These are phyloP conservation scores for Adiantum capillusveneris DNA, from an alignment of 75 land plant genomes.

Conservation along the genomic window DNA sequence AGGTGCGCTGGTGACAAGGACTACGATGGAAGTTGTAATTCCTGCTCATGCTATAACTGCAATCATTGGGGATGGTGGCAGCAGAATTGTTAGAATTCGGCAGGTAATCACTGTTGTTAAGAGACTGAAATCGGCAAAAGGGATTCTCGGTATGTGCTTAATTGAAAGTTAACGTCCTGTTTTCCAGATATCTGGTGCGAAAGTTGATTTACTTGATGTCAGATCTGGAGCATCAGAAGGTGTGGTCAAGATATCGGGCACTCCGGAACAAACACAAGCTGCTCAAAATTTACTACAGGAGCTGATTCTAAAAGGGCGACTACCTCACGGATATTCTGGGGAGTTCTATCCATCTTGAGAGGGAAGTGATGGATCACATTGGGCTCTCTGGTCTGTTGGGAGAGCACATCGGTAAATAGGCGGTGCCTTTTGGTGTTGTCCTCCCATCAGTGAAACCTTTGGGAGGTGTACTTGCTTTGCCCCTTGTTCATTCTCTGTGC, in stretches of 20 bases:
- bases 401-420: no score
- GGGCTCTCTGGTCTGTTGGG: no score
- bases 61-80: conserved; percentile 47
- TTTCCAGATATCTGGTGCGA: conserved; percentile 67
- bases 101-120: no score
- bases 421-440: no score
- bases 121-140: no score
- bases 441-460: no score
- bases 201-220: conserved; percentile 43
- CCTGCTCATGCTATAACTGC: conserved; percentile 51
- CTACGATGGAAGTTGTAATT: conserved; percentile 63
- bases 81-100: conserved; percentile 50
- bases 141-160: no score
- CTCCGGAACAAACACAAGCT: conserved; percentile 61
- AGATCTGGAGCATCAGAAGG: conserved; percentile 33
- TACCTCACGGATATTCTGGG: not conserved
- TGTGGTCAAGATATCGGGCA: conserved; percentile 50
- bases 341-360: no score
- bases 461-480: no score
- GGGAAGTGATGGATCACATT: no score
- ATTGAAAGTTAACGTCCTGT: no score
- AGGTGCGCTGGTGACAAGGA: conserved; percentile 50
- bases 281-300: conserved; percentile 68
- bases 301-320: conserved; percentile 36
- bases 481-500: no score